A percentile compares a stretch with the other conserved stretches of the same genome.
Conservation (phyloP, 2,329 filamentous ascomycete species). For the Purpureocillium lavendulum region DNA sequence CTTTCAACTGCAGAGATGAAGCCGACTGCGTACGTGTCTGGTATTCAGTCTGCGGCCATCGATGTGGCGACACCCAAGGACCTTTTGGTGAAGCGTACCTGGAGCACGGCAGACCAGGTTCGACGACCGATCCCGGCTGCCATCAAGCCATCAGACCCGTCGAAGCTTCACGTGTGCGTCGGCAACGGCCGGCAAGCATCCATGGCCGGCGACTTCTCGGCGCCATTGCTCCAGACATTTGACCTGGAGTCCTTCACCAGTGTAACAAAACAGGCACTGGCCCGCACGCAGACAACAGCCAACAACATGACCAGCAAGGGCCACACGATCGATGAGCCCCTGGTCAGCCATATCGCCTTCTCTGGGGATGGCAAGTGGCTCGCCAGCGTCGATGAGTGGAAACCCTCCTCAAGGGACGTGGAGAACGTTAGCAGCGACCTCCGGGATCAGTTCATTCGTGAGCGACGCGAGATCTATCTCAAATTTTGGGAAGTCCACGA, state of each 20-base stretch:
- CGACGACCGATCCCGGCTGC: conserved; percentile 47
- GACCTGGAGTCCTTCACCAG: conserved; percentile 74
- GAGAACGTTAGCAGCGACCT: conserved; percentile 30
- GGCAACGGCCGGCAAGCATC: conserved; percentile 51
- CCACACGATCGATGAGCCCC: conserved; percentile 65
- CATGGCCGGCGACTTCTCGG: conserved; percentile 41
- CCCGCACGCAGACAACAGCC: conserved; percentile 79
- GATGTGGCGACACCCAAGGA: conserved; percentile 42
- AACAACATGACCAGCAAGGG: conserved; percentile 67
- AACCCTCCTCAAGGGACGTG: conserved; percentile 61
- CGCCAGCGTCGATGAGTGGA: conserved; percentile 87
- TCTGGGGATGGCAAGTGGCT: conserved; percentile 82
- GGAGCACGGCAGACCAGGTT: conserved; percentile 33
- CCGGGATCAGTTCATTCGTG: conserved; percentile 36
- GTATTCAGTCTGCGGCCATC: conserved; percentile 61
- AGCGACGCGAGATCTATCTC: conserved; percentile 65
- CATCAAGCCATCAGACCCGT: conserved; percentile 53
- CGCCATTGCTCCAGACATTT: conserved; percentile 69
- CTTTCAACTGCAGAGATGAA: conserved; percentile 84
- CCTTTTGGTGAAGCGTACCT: conserved; percentile 43
- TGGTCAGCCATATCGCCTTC: conserved; percentile 65
- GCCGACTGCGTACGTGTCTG: conserved; percentile 75
- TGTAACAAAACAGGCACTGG: conserved; percentile 77
- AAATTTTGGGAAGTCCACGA: conserved; percentile 79
- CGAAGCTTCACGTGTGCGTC: conserved; percentile 60